Percentiles rank a stretch among this genome's conserved stretches.
These are phyloP conservation scores for Plenodomus biglobosus DNA, from an alignment of 2,329 filamentous ascomycete genomes.

Conservation along the genomic window DNA sequence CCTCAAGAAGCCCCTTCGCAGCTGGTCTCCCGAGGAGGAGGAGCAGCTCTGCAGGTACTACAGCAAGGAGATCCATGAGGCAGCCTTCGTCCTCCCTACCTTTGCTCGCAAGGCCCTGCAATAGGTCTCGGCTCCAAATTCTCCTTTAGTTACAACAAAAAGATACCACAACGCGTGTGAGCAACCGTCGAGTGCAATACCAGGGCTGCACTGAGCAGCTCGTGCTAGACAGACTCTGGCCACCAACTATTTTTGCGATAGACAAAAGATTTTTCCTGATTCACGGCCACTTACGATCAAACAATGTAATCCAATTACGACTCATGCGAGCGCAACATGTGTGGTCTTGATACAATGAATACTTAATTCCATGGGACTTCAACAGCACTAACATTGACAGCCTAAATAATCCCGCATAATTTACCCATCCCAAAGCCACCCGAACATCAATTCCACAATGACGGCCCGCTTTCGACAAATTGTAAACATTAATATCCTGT, in stretches of 20 bases:
- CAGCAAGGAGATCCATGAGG: constrained; percentile 94
- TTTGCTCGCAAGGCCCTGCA: constrained; percentile 78
- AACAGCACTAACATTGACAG: neutral
- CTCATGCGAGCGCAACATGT: neutral
- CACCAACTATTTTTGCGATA: neutral
- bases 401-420: neutral
- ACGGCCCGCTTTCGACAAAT: neutral
- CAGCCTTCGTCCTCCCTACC: constrained; percentile 87
- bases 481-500: neutral
- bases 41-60: constrained; percentile 94
- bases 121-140: constrained; percentile 27
- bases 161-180: constrained; percentile 40
- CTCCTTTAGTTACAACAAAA: constrained; percentile 23
- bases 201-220: neutral
- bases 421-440: neutral
- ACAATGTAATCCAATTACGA: neutral
- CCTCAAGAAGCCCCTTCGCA: constrained; percentile 80
- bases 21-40: constrained; percentile 85
- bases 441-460: too few species aligned
- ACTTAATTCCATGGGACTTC: neutral
- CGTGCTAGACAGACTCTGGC: neutral
- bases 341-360: neutral
- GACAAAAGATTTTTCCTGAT: neutral
- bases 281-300: neutral
- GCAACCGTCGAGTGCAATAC: constrained; percentile 25